Percentiles rank a stretch among this genome's conserved stretches.
phyloP scores from a whole-genome alignment of 2,329 filamentous ascomycete species.

The Chaetothyriales sp. region DNA sequence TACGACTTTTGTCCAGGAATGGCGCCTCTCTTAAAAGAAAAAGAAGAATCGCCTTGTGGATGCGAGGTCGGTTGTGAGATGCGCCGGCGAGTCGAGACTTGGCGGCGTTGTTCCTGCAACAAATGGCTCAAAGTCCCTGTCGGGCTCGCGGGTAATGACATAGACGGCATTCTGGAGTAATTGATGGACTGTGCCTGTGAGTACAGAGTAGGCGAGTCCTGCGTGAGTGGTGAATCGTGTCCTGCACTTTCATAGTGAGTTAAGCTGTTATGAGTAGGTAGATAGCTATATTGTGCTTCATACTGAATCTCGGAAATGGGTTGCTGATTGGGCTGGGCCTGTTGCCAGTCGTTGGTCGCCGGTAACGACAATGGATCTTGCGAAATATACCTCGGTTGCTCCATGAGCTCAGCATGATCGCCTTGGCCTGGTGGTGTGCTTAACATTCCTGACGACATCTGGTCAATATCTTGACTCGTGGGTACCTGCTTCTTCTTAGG shows the following conservation, averaged over 20 bases:
- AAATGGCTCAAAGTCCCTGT: neutral
- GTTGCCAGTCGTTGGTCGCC: neutral
- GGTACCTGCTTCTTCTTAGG: constrained; percentile 5
- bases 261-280: neutral
- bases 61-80: neutral
- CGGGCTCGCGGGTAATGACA: neutral
- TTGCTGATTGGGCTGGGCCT: neutral
- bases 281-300: neutral
- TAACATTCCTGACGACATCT: neutral
- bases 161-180: neutral
- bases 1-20: neutral
- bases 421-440: neutral
- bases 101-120: neutral
- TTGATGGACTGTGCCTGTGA: neutral
- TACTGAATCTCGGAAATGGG: neutral
- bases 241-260: neutral
- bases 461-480: neutral
- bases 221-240: neutral
- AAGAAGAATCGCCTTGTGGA: neutral
- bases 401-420: neutral
- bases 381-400: neutral
- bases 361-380: neutral
- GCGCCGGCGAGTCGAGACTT: neutral
- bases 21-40: neutral
- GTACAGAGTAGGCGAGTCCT: neutral